phyloP scores from a whole-genome alignment of 345 rosid species.

The Brassica carinata region DNA sequence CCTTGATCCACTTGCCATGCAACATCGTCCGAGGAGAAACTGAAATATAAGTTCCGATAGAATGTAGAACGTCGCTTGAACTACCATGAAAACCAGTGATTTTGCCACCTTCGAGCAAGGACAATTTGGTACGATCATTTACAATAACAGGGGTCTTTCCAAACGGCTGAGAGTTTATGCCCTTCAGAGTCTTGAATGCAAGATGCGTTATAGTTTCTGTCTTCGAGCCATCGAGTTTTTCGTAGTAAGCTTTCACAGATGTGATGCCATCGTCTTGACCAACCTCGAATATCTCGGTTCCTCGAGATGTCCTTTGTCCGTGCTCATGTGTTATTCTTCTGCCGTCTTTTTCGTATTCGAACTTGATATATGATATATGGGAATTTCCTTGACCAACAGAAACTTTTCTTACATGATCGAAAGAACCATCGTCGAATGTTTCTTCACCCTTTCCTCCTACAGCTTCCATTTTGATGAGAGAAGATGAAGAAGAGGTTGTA shows the following conservation, averaged over 20 bases:
- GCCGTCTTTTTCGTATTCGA: neutral
- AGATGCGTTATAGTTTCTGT: neutral
- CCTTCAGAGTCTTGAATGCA: neutral
- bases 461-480: neutral
- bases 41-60: conserved; percentile 18
- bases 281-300: neutral
- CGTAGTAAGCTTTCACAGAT: neutral
- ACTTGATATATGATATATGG: neutral
- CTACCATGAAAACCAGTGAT: conserved; percentile 27
- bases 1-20: neutral
- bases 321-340: neutral
- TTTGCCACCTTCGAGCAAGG: neutral
- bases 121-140: neutral
- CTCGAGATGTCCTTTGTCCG: neutral
- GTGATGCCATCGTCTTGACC: neutral
- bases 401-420: neutral
- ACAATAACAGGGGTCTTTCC: neutral
- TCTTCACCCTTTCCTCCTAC: conserved; percentile 24
- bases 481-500: neutral
- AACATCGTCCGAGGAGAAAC: neutral
- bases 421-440: conserved; percentile 23
- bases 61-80: conserved; percentile 14
- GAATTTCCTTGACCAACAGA: neutral
- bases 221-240: neutral
- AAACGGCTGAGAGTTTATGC: conserved; percentile 5